Evolutionary conservation across 805 yeast species (phyloP).

Genomic region (Wickerhamiella spandovensis): DNA sequence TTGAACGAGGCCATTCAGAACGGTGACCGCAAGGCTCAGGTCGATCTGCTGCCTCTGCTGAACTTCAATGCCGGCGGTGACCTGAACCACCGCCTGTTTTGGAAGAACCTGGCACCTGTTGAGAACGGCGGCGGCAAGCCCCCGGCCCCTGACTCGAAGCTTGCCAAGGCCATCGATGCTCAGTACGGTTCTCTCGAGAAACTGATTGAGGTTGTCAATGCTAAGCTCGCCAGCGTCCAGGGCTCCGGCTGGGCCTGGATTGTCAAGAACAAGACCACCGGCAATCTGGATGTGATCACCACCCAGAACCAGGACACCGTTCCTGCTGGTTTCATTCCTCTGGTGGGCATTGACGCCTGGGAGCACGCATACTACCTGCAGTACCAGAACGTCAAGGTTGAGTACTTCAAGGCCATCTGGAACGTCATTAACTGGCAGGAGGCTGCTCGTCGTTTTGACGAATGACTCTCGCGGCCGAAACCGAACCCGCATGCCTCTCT

Average conservation of each 20-base stretch:
- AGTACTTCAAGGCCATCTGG: slow-evolving; percentile 91
- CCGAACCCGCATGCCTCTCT: too few species aligned
- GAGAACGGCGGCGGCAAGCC: slow-evolving; percentile 64
- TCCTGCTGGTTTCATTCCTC: slow-evolving; percentile 51
- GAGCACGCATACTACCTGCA: slow-evolving; percentile 93
- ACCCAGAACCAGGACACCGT: slow-evolving; percentile 82
- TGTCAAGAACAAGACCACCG: slow-evolving; percentile 59
- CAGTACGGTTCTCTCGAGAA: slow-evolving; percentile 66
- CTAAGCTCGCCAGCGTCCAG: slow-evolving; percentile 72
- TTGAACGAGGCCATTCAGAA: slow-evolving; percentile 47
- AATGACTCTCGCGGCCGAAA: too few species aligned
- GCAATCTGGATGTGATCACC: slow-evolving; percentile 65
- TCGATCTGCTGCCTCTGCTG: slow-evolving; percentile 52
- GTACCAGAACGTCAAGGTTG: slow-evolving; percentile 81
- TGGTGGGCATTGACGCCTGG: slow-evolving; percentile 91
- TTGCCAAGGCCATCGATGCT: slow-evolving; percentile 43
- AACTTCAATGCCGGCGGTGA: slow-evolving; percentile 91
- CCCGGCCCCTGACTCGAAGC: slow-evolving; percentile 39
- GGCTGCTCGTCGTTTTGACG: slow-evolving; percentile 50
- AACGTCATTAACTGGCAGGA: slow-evolving; percentile 87
- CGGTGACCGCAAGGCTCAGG: slow-evolving; percentile 46
- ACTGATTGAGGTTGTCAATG: slow-evolving; percentile 49
- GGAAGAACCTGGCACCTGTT: slow-evolving; percentile 75
- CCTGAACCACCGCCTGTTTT: slow-evolving; percentile 73
- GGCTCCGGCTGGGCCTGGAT: slow-evolving; percentile 96